phyloP scores from a whole-genome alignment of 345 rosid genomes.

The Iberis pinnata region DNA sequence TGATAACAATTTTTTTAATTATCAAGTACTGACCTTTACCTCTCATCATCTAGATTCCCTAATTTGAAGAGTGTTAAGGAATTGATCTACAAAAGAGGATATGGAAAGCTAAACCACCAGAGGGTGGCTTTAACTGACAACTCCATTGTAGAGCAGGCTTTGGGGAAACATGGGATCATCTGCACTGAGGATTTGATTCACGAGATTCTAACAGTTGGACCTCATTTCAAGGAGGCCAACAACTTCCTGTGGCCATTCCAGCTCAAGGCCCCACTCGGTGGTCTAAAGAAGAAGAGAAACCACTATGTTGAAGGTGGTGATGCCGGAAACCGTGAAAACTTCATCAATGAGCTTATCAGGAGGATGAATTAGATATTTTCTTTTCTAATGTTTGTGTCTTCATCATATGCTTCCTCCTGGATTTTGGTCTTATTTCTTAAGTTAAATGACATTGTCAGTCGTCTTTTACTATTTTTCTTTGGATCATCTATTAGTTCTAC shows the following conservation, averaged over 20 bases:
- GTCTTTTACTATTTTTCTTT: too few species aligned
- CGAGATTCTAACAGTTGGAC: constrained; percentile 83
- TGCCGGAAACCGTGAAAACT: constrained; percentile 70
- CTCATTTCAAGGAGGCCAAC: constrained; percentile 91
- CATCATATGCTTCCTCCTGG: constrained; percentile 5
- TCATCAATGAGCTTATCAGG: constrained; percentile 76
- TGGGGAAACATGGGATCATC: constrained; percentile 67
- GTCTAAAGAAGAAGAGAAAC: constrained; percentile 82
- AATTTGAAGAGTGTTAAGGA: constrained; percentile 87
- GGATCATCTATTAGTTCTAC: too few species aligned
- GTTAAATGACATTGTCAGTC: constrained; percentile 17
- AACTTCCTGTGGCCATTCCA: constrained; percentile 92
- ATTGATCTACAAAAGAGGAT: constrained; percentile 84
- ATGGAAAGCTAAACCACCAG: constrained; percentile 75
- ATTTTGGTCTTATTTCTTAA: constrained; percentile 16
- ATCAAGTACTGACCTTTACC: too few species aligned
- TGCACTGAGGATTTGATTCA: constrained; percentile 78
- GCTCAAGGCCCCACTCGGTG: constrained; percentile 85
- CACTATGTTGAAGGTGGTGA: constrained; percentile 98
- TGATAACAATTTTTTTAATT: not conserved
- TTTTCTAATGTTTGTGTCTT: not conserved
- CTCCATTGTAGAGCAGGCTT: constrained; percentile 61
- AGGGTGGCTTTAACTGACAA: constrained; percentile 76
- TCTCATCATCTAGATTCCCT: constrained; percentile 45
- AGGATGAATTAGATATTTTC: constrained; percentile 61